Evolutionary conservation across 2,329 filamentous ascomycete genomes (phyloP).

Genomic region (Cercospora beticola): DNA sequence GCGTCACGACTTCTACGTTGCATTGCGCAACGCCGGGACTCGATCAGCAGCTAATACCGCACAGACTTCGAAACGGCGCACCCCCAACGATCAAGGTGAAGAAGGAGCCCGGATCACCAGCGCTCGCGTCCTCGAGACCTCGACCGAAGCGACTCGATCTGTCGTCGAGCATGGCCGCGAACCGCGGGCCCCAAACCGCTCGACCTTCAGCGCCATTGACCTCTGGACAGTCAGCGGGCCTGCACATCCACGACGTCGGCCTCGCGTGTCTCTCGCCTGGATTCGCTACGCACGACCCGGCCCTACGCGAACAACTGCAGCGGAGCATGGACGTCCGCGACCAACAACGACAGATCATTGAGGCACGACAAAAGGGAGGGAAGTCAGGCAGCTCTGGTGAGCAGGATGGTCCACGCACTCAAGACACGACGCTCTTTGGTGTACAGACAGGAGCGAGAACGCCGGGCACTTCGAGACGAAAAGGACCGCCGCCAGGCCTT

Average conservation of each 20-base stretch:
- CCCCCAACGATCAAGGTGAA: conserved; percentile 87
- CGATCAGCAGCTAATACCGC: conserved; percentile 24
- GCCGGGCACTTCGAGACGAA: conserved; percentile 71
- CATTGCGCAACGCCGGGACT: conserved; percentile 26
- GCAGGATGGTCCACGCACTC: conserved; percentile 35
- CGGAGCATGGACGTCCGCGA: conserved; percentile 90
- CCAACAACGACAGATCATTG: conserved; percentile 92
- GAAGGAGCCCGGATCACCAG: conserved; percentile 89
- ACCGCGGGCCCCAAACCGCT: conserved; percentile 41
- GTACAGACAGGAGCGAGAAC: conserved; percentile 57
- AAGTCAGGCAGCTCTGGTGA: conserved; percentile 50
- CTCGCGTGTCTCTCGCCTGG: conserved; percentile 92
- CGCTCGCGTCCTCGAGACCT: conserved; percentile 70
- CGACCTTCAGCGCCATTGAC: conserved; percentile 72
- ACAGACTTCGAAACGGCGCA: conserved; percentile 54
- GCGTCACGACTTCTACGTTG: conserved; percentile 22
- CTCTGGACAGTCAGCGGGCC: conserved; percentile 66
- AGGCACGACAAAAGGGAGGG: conserved; percentile 84
- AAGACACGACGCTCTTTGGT: conserved; percentile 46
- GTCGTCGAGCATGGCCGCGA: conserved; percentile 53
- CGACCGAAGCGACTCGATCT: conserved; percentile 76
- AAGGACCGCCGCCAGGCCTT: conserved; percentile 77
- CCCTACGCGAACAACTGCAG: conserved; percentile 93
- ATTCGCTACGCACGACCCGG: conserved; percentile 93
- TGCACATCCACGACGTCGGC: conserved; percentile 88